Percentiles rank a stretch among this genome's conserved stretches.
phyloP scores from a whole-genome alignment of 805 yeast genomes.

The Wickerhamomyces bovis region DNA sequence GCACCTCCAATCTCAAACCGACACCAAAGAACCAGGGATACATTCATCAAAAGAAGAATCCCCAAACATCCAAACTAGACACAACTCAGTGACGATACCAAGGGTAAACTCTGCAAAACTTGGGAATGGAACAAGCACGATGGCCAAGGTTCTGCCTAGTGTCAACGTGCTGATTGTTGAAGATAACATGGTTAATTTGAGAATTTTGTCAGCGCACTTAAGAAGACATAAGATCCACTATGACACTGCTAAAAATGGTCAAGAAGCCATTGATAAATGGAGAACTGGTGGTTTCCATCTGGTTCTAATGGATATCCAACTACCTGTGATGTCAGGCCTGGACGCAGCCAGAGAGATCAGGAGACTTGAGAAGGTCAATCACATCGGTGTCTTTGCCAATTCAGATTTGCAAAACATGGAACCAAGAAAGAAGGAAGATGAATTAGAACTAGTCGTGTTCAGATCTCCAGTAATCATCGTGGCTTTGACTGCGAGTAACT shows the following conservation, averaged over 20 bases:
- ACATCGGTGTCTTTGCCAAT: conserved; percentile 49
- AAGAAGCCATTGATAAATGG: conserved; percentile 95
- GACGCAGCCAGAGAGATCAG: conserved; percentile 93
- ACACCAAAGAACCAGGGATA: neutral
- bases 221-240: conserved; percentile 79
- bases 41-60: neutral
- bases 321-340: conserved; percentile 93
- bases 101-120: neutral
- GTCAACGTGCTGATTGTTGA: conserved; percentile 91
- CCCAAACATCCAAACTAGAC: conserved; percentile 1
- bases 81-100: neutral
- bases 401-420: conserved; percentile 20
- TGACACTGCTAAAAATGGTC: conserved; percentile 86
- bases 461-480: conserved; percentile 96
- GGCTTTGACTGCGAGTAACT: conserved; percentile 89
- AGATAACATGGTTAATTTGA: conserved; percentile 91
- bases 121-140: conserved; percentile 22
- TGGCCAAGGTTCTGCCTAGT: conserved; percentile 71
- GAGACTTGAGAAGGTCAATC: conserved; percentile 70
- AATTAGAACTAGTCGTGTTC: conserved; percentile 55
- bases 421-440: conserved; percentile 38
- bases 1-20: neutral
- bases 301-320: conserved; percentile 94
- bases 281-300: conserved; percentile 89
- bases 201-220: conserved; percentile 83